Base-by-base conservation (phyloP, 1,139 yeast species). In the Taphrina deformans region DNA sequence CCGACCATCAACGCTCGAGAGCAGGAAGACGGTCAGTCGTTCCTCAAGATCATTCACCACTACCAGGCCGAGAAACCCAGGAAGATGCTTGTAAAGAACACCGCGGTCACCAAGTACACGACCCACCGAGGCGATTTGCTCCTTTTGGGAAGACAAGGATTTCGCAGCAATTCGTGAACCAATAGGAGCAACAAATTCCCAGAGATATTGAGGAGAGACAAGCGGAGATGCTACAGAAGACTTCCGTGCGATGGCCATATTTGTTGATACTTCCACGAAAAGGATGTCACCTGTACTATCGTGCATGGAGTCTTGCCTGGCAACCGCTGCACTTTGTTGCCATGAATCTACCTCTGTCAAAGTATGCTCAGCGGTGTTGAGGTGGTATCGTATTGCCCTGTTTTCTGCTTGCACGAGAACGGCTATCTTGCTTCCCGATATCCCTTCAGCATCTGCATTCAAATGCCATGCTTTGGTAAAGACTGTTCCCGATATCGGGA, bases 31-130 rank as follows among this genome's bases (percentile, higher is more conserved):
- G 23, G 75, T 77, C 35, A 69, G 65, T 3, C 67, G 40, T 14
- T 58, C 29, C 10, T 65, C 41, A 9, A 16, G 70, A 1, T 73
- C 72, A 66, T 82, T 77, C 50, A 76, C 73, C 1, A 86, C 80
- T 1, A 87, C 80, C 45, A 87, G 77, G 0, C 88, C 82, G 1
- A 87, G 78, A 23, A 84, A 69, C 71, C 89, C 85, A 31, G 92
- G 95, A 69, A 92, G 78, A 74, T 89, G 92, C 75, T 92, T 93
- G 82, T 92, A 91, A 56, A 91, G 77, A 0, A 91, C 95, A 0
- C 86, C 80, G 72, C 90, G 82, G 71, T 88, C 86, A 23, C 87
- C 86, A 46, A 88, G 77, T 0, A 88, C 82, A 44, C 84, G 81
- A 14, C 96, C 97, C 61, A 87, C 75, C n/a, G 88, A 86, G 0